Percentiles rank a stretch among this genome's conserved stretches.
phyloP scores from a whole-genome alignment of 2,329 filamentous ascomycete species.

The Cladobotryum mycophilum region DNA sequence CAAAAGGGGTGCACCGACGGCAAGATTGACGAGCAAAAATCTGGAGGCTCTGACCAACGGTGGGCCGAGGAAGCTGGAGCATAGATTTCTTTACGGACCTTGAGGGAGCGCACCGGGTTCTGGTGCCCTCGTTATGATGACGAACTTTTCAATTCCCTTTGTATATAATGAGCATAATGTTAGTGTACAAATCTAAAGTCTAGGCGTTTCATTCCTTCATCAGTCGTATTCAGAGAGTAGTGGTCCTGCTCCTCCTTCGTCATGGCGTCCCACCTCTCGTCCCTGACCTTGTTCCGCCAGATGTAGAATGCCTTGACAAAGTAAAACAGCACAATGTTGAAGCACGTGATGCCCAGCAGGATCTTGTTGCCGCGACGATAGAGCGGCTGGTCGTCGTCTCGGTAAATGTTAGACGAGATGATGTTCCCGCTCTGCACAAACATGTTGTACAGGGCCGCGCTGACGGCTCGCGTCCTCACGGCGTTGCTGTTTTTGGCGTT shows the following conservation, averaged over 20 bases:
- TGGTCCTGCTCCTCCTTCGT: conserved; percentile 29
- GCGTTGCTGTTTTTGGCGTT: conserved; percentile 52
- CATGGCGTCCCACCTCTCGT: conserved; percentile 42
- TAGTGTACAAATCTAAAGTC: conserved; percentile 36
- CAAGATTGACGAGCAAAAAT: background rate
- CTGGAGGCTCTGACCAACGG: background rate
- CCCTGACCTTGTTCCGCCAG: conserved; percentile 38
- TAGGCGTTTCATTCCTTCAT: conserved; percentile 39
- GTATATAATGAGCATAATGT: background rate
- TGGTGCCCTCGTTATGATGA: too few relatives aligned
- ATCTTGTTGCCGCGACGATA: conserved; percentile 42
- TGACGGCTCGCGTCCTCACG: conserved; percentile 52
- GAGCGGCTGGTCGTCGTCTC: conserved; percentile 24
- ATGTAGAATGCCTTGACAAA: conserved; percentile 48
- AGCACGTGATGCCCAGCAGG: conserved; percentile 40
- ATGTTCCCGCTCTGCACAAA: conserved; percentile 29
- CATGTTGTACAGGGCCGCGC: conserved; percentile 51
- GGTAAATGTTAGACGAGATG: conserved; percentile 33
- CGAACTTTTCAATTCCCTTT: background rate
- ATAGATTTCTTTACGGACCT: too few relatives aligned
- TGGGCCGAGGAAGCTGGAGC: too few relatives aligned
- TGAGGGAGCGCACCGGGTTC: too few relatives aligned
- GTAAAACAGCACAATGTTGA: conserved; percentile 44
- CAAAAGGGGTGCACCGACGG: background rate
- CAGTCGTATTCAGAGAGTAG: conserved; percentile 32